Evolutionary conservation across 495 filamentous ascomycete species (phyloP).

Genomic region (Apodospora peruviana): DNA sequence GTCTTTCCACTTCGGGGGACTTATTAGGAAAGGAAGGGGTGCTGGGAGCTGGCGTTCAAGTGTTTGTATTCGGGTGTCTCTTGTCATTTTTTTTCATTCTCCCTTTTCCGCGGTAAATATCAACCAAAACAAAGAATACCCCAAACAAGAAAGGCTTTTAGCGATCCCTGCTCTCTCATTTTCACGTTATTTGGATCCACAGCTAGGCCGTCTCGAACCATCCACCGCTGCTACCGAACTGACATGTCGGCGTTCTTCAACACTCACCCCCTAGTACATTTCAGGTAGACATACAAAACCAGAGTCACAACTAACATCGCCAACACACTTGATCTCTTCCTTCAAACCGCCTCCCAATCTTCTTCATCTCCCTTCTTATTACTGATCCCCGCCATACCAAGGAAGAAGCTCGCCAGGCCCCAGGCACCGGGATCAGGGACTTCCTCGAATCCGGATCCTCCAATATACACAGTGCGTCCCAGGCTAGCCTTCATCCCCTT

Average conservation of each 20-base stretch:
- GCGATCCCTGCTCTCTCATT: slow-evolving; percentile 55
- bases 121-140: neutral
- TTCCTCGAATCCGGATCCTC: slow-evolving; percentile 70
- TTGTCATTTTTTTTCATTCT: neutral
- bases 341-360: neutral
- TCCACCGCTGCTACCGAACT: no score
- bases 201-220: no score
- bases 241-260: no score
- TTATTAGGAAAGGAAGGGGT: neutral
- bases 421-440: slow-evolving; percentile 90
- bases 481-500: slow-evolving; percentile 88
- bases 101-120: neutral
- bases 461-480: slow-evolving; percentile 87
- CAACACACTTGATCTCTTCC: no score
- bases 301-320: no score
- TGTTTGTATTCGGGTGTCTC: no score
- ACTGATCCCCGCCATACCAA: slow-evolving; percentile 55
- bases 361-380: slow-evolving; percentile 9
- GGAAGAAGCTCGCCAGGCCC: slow-evolving; percentile 75
- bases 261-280: no score
- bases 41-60: neutral
- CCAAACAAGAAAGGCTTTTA: neutral
- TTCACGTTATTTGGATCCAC: no score
- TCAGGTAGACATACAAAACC: no score
- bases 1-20: no score